A percentile compares a stretch with the other conserved stretches of the same genome.
These are phyloP conservation scores for Darksidea phi DNA, from an alignment of 495 filamentous ascomycete species.

Conservation along the genomic window DNA sequence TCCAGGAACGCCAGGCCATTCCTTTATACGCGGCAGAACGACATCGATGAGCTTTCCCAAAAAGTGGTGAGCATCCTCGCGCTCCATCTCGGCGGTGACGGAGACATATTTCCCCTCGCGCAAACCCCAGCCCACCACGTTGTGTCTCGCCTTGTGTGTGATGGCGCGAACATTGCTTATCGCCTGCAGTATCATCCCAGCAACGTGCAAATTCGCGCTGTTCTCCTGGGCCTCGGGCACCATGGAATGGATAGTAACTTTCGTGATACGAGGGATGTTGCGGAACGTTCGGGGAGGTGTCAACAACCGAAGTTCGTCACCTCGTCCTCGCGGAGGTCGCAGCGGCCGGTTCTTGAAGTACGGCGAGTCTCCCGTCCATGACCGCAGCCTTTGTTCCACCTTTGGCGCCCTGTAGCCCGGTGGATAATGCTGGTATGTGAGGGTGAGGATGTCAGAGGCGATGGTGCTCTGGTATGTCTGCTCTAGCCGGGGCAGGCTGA, in stretches of 20 bases:
- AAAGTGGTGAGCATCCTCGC: constrained; percentile 85
- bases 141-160: constrained; percentile 65
- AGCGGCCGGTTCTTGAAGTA: constrained; percentile 89
- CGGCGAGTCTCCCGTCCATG: constrained; percentile 85
- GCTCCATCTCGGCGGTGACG: constrained; percentile 68
- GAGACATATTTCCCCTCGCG: constrained; percentile 57
- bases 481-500: constrained; percentile 80
- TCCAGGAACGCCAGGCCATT: constrained; percentile 81
- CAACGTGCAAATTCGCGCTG: constrained; percentile 69
- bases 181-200: constrained; percentile 77
- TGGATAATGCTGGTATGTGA: constrained; percentile 77
- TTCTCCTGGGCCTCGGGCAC: constrained; percentile 61
- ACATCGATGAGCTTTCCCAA: constrained; percentile 79
- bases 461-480: constrained; percentile 87
- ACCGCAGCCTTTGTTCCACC: constrained; percentile 68
- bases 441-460: constrained; percentile 83
- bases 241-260: constrained; percentile 78
- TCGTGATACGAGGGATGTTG: constrained; percentile 78
- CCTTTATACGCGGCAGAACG: constrained; percentile 91
- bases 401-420: constrained; percentile 68
- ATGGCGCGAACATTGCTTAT: constrained; percentile 75
- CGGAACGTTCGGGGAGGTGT: constrained; percentile 76
- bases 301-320: constrained; percentile 64
- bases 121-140: constrained; percentile 64
- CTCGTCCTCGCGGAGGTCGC: constrained; percentile 72